Evolutionary conservation across 768 basidiomycete genomes (phyloP), one percentile per base, ranked within the genome.

Genomic region (Mycena pura): DNA sequence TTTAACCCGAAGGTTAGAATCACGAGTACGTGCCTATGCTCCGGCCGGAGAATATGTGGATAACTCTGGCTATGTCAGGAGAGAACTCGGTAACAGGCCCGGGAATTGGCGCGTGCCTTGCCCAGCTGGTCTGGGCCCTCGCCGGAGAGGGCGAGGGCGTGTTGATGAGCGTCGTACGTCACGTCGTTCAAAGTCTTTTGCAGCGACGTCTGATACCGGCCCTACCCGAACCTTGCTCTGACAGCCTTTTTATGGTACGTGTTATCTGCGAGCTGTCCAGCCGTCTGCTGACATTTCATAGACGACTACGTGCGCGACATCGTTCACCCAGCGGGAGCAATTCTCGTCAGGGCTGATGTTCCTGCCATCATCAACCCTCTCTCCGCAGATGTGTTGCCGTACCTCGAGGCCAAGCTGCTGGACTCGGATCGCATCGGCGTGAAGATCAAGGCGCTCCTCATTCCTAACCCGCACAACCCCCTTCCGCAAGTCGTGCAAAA

Each of bases 381-480:
- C 9, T 65, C 69, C 2, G n/a, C 47, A 7, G 36, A 50, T 0
- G 72, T 67, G 22, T 29, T 71, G 8, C 46, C 57, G 0, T 49
- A 66, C 41, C 62, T 73, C 25, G 71, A 71, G 34, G 47, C 36
- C n/a, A 58, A 58, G 14, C 45, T 72, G 3, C 43, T 53, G 9
- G 51, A 68, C 34, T 45, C 57, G 3, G 49, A 55, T 13, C 36
- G 49, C 10, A n/a, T n/a, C n/a, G 70, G 69, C 10, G 62, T 55
- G 7, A 57, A 48, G 15, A 63, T 73, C 50, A 62, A 65, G 27
- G 72, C 68, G 1, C 63, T 73, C n/a, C 45, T 74, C 7, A 55
- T 74, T 3, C 68, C 67, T 29, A 74, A 74, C 50, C 73, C 73
- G 9, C 73, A 74, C 62, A 74, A 74, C 40, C 73, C 72, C 3